phyloP scores from a whole-genome alignment of 192 early-diverging fungal species.

The Backusella psychrophila region DNA sequence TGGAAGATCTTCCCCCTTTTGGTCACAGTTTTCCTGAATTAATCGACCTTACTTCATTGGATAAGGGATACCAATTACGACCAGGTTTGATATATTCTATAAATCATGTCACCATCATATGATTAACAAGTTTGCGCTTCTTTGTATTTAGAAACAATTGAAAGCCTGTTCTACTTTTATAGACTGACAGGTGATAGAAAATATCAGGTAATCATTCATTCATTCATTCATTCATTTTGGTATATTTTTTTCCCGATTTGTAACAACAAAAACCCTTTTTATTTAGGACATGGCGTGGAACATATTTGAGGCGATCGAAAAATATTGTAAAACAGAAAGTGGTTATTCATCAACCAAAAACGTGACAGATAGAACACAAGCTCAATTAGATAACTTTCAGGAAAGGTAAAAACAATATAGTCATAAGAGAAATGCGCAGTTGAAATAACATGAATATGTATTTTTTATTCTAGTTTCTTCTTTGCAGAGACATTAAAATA shows the following conservation, averaged over 20 bases:
- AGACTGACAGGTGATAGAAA: constrained; percentile 65
- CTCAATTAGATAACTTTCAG: constrained; percentile 15
- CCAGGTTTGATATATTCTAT: constrained; percentile 39
- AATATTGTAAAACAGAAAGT: constrained; percentile 23
- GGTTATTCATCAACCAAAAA: constrained; percentile 25
- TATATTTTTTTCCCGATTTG: neutral
- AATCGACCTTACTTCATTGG: neutral
- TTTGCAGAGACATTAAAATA: constrained; percentile 77
- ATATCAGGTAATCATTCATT: constrained; percentile 42
- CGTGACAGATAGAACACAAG: constrained; percentile 2
- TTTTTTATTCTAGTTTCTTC: constrained; percentile 46
- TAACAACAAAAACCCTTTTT: constrained; percentile 22
- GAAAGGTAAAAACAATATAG: constrained; percentile 27
- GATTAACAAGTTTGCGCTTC: neutral
- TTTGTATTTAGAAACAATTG: constrained; percentile 58
- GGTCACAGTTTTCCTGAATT: neutral
- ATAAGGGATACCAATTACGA: constrained; percentile 40
- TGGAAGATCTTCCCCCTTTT: neutral
- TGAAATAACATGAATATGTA: neutral
- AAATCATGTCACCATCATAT: neutral
- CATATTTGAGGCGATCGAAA: constrained; percentile 41
- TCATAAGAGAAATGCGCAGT: neutral
- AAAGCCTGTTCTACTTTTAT: constrained; percentile 74
- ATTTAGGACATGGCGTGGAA: constrained; percentile 68
- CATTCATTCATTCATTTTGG: too few relatives aligned